Percentiles rank a stretch among this genome's conserved stretches.
Evolutionary conservation across 2,329 filamentous ascomycete species (phyloP).

Genomic region (Penicillium sp.): DNA sequence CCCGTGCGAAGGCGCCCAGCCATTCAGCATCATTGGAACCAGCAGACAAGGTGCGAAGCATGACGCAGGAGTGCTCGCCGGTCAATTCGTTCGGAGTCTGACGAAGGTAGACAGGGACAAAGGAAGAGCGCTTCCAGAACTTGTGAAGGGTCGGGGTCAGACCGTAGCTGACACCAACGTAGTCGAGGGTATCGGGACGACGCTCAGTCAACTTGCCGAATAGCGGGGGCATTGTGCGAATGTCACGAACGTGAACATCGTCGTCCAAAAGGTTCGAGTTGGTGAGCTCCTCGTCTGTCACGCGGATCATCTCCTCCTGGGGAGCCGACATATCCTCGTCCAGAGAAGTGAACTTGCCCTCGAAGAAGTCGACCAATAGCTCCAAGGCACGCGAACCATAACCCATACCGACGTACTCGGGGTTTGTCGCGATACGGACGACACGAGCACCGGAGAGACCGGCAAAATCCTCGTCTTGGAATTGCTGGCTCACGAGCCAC

Average conservation of each 20-base stretch:
- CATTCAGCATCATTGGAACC: slow-evolving; percentile 68
- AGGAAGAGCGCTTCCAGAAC: slow-evolving; percentile 90
- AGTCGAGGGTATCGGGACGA: slow-evolving; percentile 77
- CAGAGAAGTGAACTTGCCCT: slow-evolving; percentile 83
- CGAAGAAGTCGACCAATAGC: slow-evolving; percentile 87
- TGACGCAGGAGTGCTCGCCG: slow-evolving; percentile 95
- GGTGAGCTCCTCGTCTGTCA: slow-evolving; percentile 78
- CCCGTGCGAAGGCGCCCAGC: slow-evolving; percentile 85
- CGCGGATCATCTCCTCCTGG: slow-evolving; percentile 65
- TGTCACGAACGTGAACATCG: slow-evolving; percentile 85
- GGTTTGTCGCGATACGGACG: slow-evolving; percentile 93
- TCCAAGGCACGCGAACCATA: slow-evolving; percentile 88
- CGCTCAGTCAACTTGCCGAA: slow-evolving; percentile 86
- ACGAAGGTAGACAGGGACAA: slow-evolving; percentile 86
- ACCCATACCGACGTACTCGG: slow-evolving; percentile 87
- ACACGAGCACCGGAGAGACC: slow-evolving; percentile 86
- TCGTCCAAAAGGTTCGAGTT: slow-evolving; percentile 76
- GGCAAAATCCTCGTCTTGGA: slow-evolving; percentile 96
- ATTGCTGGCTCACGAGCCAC: slow-evolving; percentile 96
- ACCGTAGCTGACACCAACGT: slow-evolving; percentile 92
- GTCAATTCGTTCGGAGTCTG: slow-evolving; percentile 96
- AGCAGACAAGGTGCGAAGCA: slow-evolving; percentile 74
- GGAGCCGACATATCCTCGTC: slow-evolving; percentile 64
- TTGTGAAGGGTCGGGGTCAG: slow-evolving; percentile 83
- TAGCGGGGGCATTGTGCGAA: slow-evolving; percentile 85